Evolutionary conservation across 352 stramenopile species (phyloP).

Genomic region (Pythium guiyangense): DNA sequence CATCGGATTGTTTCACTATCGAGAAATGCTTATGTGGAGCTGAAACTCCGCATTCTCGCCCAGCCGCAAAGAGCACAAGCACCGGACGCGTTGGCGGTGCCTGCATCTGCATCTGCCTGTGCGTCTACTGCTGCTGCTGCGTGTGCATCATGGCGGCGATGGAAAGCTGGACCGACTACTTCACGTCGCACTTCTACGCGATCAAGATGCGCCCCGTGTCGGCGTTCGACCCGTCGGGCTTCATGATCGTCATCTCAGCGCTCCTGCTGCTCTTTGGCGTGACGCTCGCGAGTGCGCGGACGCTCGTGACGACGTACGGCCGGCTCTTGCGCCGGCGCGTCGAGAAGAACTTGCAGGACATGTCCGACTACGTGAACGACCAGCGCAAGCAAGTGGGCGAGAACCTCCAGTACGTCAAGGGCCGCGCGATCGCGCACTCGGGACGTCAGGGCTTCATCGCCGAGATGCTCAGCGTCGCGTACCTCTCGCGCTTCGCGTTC

Average conservation of each 20-base stretch:
- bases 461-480: slow-evolving; percentile 86
- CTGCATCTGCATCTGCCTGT: background rate
- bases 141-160: slow-evolving; percentile 18
- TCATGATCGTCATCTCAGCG: slow-evolving; percentile 74
- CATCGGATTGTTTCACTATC: background rate
- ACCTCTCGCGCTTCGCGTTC: slow-evolving; percentile 78
- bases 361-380: slow-evolving; percentile 69
- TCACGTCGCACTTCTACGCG: slow-evolving; percentile 77
- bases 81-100: too few species aligned
- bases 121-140: background rate
- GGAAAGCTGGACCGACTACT: slow-evolving; percentile 70
- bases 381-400: slow-evolving; percentile 36
- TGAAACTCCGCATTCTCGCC: too few species aligned
- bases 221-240: slow-evolving; percentile 81
- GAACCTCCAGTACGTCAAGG: slow-evolving; percentile 57
- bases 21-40: too few species aligned
- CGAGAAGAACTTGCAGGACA: slow-evolving; percentile 75
- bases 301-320: slow-evolving; percentile 30
- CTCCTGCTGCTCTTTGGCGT: slow-evolving; percentile 67
- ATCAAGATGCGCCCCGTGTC: slow-evolving; percentile 62
- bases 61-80: too few species aligned
- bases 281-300: slow-evolving; percentile 37
- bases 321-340: slow-evolving; percentile 47
- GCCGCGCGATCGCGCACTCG: slow-evolving; percentile 34
- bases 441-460: slow-evolving; percentile 77